These are phyloP conservation scores for Globisporangium canariense DNA, from an alignment of 352 stramenopile genomes.

Conservation along the genomic window DNA sequence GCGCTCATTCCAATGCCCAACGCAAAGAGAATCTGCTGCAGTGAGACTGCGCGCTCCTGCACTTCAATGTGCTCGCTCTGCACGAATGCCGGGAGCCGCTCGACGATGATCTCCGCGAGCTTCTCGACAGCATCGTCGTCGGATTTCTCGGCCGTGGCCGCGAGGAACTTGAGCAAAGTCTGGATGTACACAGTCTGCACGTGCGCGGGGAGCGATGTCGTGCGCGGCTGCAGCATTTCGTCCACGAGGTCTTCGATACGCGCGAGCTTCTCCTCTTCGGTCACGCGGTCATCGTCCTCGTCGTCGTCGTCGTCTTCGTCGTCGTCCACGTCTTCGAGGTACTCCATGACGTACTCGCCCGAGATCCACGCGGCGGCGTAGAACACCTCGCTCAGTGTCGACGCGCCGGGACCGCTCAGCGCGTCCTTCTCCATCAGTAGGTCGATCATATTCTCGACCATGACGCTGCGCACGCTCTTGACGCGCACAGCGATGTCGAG, in stretches of 20 bases:
- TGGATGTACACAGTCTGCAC: slow-evolving; percentile 96
- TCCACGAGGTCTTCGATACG: slow-evolving; percentile 80
- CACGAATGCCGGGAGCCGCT: slow-evolving; percentile 84
- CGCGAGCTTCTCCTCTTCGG: slow-evolving; percentile 82
- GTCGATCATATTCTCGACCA: slow-evolving; percentile 94
- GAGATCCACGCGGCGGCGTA: slow-evolving; percentile 97
- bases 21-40: slow-evolving; percentile 69
- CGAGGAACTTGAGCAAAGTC: slow-evolving; percentile 88
- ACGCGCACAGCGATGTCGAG: slow-evolving; percentile 97
- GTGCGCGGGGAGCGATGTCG: slow-evolving; percentile 73
- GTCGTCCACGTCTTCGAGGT: slow-evolving; percentile 77
- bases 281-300: slow-evolving; percentile 70
- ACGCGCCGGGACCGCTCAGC: slow-evolving; percentile 59
- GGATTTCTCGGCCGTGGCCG: slow-evolving; percentile 65
- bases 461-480: slow-evolving; percentile 93
- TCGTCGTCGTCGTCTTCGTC: slow-evolving; percentile 77
- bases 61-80: slow-evolving; percentile 93
- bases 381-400: slow-evolving; percentile 92
- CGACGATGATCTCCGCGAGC: slow-evolving; percentile 81
- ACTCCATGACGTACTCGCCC: slow-evolving; percentile 95
- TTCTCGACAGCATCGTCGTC: slow-evolving; percentile 82
- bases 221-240: slow-evolving; percentile 77
- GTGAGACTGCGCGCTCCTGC: slow-evolving; percentile 90
- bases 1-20: slow-evolving; percentile 57
- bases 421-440: slow-evolving; percentile 89